Base-by-base conservation (phyloP, 2,329 filamentous ascomycete genomes). In the Dactylellina drechsleri region DNA sequence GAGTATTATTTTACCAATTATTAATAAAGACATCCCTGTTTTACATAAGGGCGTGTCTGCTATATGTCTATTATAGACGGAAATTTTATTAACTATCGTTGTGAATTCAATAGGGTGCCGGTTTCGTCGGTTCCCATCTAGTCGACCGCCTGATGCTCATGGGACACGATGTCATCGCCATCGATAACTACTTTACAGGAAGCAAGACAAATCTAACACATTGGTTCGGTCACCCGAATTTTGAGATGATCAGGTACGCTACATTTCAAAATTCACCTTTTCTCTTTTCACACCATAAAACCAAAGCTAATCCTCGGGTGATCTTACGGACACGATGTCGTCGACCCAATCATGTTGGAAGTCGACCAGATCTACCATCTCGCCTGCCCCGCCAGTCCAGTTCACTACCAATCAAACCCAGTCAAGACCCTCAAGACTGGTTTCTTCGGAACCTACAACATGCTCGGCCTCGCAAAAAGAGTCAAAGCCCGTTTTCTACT, bases 331-430 rank as follows among this genome's bases (percentile, higher is more conserved):
- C 78, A 79, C 64, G 79, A 80, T 68, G 78, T 80, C 57, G 78
- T 80, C 64, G 78, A 80, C 62, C 77, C 77, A 50, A 77, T 79
- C 41, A 75, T 79, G 41, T 56, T 79, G 20, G 78, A 79, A 50
- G 77, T 81, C 45, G 77, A 80, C 75, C 79, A 80, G 60, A 80
- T 81, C 62, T 81, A 80, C 75, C 80, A 81, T 59, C 77, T 81
- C 20, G 80, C 80, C 8, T 81, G 80, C 64, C 80, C 80, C 5
- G 80, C 80, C 13, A 81, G 80, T 58, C 80, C 80, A 1, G 76
- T 79, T 2, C 79, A 81, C 58, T 81, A 81, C 73, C 80, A 81
- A 61, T 78, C 79, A 18, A 80, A 81, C 54, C 79, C 79, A 0
- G 77, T 81, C 4, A 79, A 78, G 41, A 81, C 80, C 15, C 72